These are phyloP conservation scores for Rhodosporidiobolus odoratus DNA, from an alignment of 768 basidiomycete genomes.

Conservation along the genomic window DNA sequence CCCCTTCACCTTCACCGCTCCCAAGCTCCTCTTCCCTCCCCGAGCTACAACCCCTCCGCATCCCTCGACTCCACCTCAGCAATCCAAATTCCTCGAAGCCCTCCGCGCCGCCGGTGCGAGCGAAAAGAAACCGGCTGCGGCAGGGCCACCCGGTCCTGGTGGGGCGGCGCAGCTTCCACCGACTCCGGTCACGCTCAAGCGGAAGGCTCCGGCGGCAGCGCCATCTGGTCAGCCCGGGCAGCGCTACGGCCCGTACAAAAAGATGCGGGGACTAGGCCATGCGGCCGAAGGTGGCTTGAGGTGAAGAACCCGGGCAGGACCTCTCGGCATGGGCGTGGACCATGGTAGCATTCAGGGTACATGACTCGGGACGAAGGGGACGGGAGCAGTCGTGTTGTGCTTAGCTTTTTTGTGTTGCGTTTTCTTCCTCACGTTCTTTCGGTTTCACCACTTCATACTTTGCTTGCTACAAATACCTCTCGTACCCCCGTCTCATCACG, in stretches of 20 bases:
- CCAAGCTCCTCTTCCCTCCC: slow-evolving; percentile 33
- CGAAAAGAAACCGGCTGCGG: not conserved
- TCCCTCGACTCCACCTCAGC: slow-evolving; percentile 14
- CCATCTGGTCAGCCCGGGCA: not conserved
- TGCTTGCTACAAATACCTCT: too few species aligned
- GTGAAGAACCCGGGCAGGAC: not conserved
- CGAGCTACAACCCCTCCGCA: slow-evolving; percentile 6
- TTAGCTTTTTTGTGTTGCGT: not conserved
- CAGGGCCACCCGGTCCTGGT: not conserved
- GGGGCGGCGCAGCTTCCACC: slow-evolving; percentile 13
- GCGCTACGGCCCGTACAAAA: slow-evolving; percentile 8
- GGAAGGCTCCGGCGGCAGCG: not conserved
- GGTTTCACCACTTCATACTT: too few species aligned
- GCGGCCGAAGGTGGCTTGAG: not conserved
- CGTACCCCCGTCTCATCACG: too few species aligned
- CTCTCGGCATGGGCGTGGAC: too few species aligned
- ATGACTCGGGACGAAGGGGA: too few species aligned
- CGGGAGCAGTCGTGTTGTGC: not conserved
- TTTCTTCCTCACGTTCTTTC: not conserved
- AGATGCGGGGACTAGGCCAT: not conserved
- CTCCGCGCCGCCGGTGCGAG: slow-evolving; percentile 7
- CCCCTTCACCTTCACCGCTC: slow-evolving; percentile 34
- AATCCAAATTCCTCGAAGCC: slow-evolving; percentile 33
- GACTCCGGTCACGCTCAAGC: slow-evolving; percentile 32
- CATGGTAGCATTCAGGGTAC: too few species aligned